A percentile compares a stretch with the other conserved stretches of the same genome.
phyloP scores from a whole-genome alignment of 345 rosid species.

The Eucalyptus decipiens region DNA sequence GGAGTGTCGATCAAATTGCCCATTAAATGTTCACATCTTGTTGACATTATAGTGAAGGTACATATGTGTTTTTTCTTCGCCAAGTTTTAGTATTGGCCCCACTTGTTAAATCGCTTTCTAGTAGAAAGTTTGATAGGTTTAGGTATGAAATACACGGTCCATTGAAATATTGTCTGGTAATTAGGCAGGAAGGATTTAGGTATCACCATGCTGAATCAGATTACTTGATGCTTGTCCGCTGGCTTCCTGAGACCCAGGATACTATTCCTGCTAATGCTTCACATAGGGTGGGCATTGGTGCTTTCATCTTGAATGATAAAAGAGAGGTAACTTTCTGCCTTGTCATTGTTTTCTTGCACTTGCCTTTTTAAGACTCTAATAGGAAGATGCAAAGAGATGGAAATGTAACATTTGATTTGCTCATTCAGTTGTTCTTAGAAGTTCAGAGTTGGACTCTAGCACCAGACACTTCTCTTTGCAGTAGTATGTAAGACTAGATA shows the following conservation, averaged over 20 bases:
- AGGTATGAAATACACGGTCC: not conserved
- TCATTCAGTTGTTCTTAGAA: not conserved
- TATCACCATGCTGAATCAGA: slow-evolving; percentile 20
- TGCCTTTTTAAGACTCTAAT: too few species aligned
- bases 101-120: not conserved
- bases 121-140: not conserved
- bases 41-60: slow-evolving; percentile 41
- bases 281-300: slow-evolving; percentile 69
- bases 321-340: slow-evolving; percentile 29
- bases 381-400: too few species aligned
- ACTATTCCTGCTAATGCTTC: slow-evolving; percentile 65
- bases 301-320: slow-evolving; percentile 40
- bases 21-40: slow-evolving; percentile 28
- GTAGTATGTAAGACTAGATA: not conserved
- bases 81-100: not conserved
- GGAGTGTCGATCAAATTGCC: slow-evolving; percentile 75
- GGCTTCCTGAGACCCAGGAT: slow-evolving; percentile 33
- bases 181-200: slow-evolving; percentile 6
- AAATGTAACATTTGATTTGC: too few species aligned
- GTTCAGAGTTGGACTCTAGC: not conserved
- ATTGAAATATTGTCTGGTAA: not conserved
- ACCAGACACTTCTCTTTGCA: not conserved
- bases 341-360: not conserved
- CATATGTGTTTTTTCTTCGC: not conserved
- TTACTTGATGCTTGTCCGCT: slow-evolving; percentile 67